Conservation (phyloP, 495 filamentous ascomycete genomes). For the Glarea lozoyensis region DNA sequence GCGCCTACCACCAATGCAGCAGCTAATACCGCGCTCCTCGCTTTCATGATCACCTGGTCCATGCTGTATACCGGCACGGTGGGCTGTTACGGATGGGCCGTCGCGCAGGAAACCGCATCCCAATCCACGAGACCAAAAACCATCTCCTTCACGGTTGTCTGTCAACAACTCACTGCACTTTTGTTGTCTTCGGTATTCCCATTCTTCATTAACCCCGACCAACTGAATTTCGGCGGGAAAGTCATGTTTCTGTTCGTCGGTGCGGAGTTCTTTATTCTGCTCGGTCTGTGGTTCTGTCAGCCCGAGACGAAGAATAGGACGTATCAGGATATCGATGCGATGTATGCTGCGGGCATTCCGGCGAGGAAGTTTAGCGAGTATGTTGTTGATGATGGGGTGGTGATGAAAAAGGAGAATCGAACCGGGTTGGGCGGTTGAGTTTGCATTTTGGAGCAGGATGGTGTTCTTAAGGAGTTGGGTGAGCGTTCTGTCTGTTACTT, state of each 20-base stretch:
- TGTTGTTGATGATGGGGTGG: slow-evolving; percentile 1
- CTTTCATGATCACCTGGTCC: neutral
- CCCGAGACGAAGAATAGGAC: slow-evolving; percentile 60
- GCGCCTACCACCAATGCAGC: neutral
- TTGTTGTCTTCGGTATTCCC: neutral
- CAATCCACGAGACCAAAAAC: slow-evolving; percentile 1
- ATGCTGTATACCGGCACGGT: neutral
- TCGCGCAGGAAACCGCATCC: neutral
- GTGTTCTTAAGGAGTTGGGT: too few relatives aligned
- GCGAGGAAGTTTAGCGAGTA: slow-evolving; percentile 49
- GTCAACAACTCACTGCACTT: neutral
- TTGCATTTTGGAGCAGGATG: too few relatives aligned
- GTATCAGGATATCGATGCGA: slow-evolving; percentile 60
- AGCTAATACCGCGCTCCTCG: neutral
- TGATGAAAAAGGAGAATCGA: slow-evolving; percentile 1
- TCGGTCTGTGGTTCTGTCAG: slow-evolving; percentile 63
- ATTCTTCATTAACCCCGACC: slow-evolving; percentile 1
- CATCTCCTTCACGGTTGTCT: neutral
- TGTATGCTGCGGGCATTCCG: slow-evolving; percentile 52
- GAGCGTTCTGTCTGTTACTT: too few relatives aligned
- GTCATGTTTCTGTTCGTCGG: slow-evolving; percentile 1
- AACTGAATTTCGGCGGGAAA: neutral
- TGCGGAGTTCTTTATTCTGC: slow-evolving; percentile 4
- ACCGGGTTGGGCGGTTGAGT: too few relatives aligned
- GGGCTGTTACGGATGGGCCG: slow-evolving; percentile 1